Evolutionary conservation across 2,329 filamentous ascomycete genomes (phyloP).

Genomic region (Colletotrichum graminicola): DNA sequence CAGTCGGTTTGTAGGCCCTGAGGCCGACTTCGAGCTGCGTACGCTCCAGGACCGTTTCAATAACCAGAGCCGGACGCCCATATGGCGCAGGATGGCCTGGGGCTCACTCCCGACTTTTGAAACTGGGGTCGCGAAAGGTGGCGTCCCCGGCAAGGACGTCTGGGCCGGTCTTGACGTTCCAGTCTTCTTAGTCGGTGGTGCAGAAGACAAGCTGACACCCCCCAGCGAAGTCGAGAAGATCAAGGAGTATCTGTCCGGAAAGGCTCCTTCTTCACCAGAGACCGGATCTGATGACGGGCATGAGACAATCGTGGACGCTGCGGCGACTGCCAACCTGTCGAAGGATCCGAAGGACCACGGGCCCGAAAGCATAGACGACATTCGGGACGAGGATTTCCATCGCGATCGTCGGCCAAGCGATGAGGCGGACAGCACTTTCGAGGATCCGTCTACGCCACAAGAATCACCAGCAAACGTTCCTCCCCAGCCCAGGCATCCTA

Average conservation of each 20-base stretch:
- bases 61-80: slow-evolving; percentile 82
- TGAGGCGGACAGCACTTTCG: slow-evolving; percentile 53
- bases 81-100: slow-evolving; percentile 85
- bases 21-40: slow-evolving; percentile 74
- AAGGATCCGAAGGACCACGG: slow-evolving; percentile 48
- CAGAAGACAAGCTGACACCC: slow-evolving; percentile 82
- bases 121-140: slow-evolving; percentile 66
- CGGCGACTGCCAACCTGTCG: slow-evolving; percentile 60
- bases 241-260: slow-evolving; percentile 46
- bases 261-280: slow-evolving; percentile 26
- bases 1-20: slow-evolving; percentile 77
- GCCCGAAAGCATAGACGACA: slow-evolving; percentile 54
- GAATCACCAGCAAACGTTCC: slow-evolving; percentile 58
- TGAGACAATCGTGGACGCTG: slow-evolving; percentile 60
- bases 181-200: slow-evolving; percentile 82
- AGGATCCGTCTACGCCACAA: slow-evolving; percentile 62
- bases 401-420: slow-evolving; percentile 46
- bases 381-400: slow-evolving; percentile 54
- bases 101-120: slow-evolving; percentile 75
- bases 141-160: slow-evolving; percentile 75
- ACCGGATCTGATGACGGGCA: slow-evolving; percentile 42
- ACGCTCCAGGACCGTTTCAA: slow-evolving; percentile 82
- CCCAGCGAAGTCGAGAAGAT: slow-evolving; percentile 79
- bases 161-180: slow-evolving; percentile 83
- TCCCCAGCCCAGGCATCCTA: slow-evolving; percentile 61